A percentile compares a stretch with the other conserved stretches of the same genome.
These are phyloP conservation scores for Saccharomycopsis amapae DNA, from an alignment of 805 yeast species.

Conservation along the genomic window DNA sequence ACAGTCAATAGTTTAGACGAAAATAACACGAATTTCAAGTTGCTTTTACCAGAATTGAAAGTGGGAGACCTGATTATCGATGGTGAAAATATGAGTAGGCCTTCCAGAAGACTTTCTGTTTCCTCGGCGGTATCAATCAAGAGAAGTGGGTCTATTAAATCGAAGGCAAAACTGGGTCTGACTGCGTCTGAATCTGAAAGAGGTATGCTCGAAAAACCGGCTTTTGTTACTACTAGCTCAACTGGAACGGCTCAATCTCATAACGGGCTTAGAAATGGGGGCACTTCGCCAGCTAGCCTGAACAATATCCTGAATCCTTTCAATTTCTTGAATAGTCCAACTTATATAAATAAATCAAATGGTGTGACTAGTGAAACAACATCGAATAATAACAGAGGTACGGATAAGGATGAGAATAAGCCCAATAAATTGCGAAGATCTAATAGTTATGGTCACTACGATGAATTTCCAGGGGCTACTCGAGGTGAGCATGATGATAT, in stretches of 20 bases:
- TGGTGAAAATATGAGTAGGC: background rate
- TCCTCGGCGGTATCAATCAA: constrained; percentile 10
- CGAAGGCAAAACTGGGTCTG: constrained; percentile 5
- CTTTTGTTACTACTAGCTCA: constrained; percentile 13
- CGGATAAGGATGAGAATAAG: too few relatives aligned
- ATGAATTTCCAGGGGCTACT: too few relatives aligned
- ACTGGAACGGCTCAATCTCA: constrained; percentile 20
- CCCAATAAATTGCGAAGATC: too few relatives aligned
- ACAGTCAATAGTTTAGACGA: too few relatives aligned
- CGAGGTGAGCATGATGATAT: too few relatives aligned
- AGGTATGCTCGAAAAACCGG: constrained; percentile 3
- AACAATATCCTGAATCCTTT: constrained; percentile 13
- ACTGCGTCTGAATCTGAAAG: constrained; percentile 9
- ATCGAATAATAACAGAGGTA: too few relatives aligned
- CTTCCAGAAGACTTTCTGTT: constrained; percentile 7
- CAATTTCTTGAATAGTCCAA: background rate
- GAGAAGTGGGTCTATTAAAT: constrained; percentile 13
- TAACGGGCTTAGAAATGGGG: background rate
- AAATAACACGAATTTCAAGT: too few relatives aligned
- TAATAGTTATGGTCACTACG: too few relatives aligned
- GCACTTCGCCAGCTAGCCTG: constrained; percentile 7
- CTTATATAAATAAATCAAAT: too few relatives aligned
- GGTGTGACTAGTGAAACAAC: too few relatives aligned
- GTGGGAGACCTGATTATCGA: too few relatives aligned
- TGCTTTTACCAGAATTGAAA: too few relatives aligned